Conservation (phyloP, 106 monocot genomes). For the Xerophyta viscosa region DNA sequence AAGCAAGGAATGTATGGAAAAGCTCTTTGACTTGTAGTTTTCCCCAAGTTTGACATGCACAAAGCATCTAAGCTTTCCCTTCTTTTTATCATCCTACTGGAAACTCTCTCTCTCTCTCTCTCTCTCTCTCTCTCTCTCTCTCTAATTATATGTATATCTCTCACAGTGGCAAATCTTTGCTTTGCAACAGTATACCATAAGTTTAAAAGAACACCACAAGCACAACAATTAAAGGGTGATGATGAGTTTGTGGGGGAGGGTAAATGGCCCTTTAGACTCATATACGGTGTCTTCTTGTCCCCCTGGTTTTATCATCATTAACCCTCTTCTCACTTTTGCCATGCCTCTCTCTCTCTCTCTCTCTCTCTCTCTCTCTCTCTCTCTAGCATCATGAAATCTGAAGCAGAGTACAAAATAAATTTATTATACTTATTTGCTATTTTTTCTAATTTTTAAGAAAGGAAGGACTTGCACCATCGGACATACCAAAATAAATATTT, state of each 20-base stretch:
- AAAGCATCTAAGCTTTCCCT: conserved; percentile 3
- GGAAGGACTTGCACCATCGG: too few species aligned
- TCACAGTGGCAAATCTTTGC: too few species aligned
- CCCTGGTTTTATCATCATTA: conserved; percentile 27
- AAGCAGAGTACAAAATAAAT: too few species aligned
- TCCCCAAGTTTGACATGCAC: conserved; percentile 26
- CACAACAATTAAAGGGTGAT: conserved; percentile 40
- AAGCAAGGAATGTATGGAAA: conserved; percentile 11
- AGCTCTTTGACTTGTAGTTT: conserved; percentile 11
- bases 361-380: neutral
- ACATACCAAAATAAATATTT: too few species aligned
- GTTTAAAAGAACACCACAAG: too few species aligned
- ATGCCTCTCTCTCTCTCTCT: neutral
- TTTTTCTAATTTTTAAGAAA: too few species aligned
- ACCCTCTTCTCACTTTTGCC: conserved; percentile 4
- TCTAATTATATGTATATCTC: too few species aligned
- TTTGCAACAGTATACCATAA: too few species aligned
- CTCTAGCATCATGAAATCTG: too few species aligned
- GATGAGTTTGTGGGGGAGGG: conserved; percentile 25
- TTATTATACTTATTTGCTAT: too few species aligned
- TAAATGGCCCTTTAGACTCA: conserved; percentile 19
- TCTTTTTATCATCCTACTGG: neutral
- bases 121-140: too few species aligned
- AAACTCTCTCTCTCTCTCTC: too few species aligned
- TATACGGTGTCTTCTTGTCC: conserved; percentile 9